Conservation (phyloP, 371 early-diverging fungal species). For the Mucor ambiguus region DNA sequence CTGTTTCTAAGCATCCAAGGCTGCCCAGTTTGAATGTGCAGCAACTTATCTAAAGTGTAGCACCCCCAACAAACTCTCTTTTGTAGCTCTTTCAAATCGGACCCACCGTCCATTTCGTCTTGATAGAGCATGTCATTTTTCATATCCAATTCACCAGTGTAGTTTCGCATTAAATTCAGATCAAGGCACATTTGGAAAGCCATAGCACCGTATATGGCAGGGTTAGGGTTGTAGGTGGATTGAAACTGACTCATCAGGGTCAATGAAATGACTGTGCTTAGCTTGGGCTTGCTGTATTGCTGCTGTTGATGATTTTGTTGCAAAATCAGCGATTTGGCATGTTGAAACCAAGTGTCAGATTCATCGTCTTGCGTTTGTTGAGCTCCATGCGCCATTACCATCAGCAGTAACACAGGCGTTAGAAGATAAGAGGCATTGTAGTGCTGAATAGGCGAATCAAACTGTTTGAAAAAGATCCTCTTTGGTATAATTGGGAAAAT, state of each 20-base stretch:
- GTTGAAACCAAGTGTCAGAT: slow-evolving; percentile 31
- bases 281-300: slow-evolving; percentile 9
- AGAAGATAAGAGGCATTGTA: slow-evolving; percentile 15
- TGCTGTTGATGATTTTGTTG: not conserved
- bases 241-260: slow-evolving; percentile 30
- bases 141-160: slow-evolving; percentile 13
- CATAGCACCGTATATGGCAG: slow-evolving; percentile 29
- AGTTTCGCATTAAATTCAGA: slow-evolving; percentile 24
- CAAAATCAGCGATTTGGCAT: slow-evolving; percentile 20
- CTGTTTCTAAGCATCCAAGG: slow-evolving; percentile 31
- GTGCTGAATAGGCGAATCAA: slow-evolving; percentile 21
- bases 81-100: slow-evolving; percentile 24
- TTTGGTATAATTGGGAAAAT: slow-evolving; percentile 38
- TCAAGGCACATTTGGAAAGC: slow-evolving; percentile 40
- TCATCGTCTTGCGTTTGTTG: slow-evolving; percentile 20
- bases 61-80: slow-evolving; percentile 40
- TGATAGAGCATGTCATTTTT: not conserved
- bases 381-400: slow-evolving; percentile 40
- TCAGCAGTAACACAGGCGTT: slow-evolving; percentile 20
- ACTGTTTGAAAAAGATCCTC: slow-evolving; percentile 31
- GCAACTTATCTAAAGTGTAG: slow-evolving; percentile 33
- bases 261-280: slow-evolving; percentile 33
- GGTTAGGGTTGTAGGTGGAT: slow-evolving; percentile 7
- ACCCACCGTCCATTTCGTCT: not conserved
- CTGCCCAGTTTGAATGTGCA: slow-evolving; percentile 25